Evolutionary conservation across 1,284 basidiomycete species (phyloP).

Genomic region (Irpex rosettiformis): DNA sequence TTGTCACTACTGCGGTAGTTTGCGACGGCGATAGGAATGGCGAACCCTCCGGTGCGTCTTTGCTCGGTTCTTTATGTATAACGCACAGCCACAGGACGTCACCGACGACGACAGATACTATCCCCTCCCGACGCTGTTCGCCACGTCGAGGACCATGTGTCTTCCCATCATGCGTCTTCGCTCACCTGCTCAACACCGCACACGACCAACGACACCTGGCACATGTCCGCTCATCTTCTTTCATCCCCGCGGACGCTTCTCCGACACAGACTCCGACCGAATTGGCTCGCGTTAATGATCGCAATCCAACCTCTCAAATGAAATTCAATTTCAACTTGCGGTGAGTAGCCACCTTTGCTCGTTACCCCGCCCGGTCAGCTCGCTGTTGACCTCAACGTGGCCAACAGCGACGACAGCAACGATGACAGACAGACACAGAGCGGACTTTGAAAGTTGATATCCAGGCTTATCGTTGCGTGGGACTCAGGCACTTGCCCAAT

Average conservation of each 20-base stretch:
- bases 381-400: too few relatives aligned
- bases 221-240: neutral
- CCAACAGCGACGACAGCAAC: too few relatives aligned
- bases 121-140: neutral
- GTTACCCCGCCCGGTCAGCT: too few relatives aligned
- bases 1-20: too few relatives aligned
- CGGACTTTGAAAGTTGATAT: neutral
- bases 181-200: neutral
- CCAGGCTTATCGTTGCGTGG: neutral
- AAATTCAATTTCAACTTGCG: too few relatives aligned
- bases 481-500: neutral
- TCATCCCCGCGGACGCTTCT: neutral
- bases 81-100: neutral
- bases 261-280: neutral
- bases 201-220: neutral
- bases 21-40: neutral
- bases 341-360: too few relatives aligned
- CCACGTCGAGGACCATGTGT: neutral
- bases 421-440: neutral
- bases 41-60: neutral
- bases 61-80: too few relatives aligned
- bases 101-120: too few relatives aligned
- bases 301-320: too few relatives aligned
- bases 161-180: neutral
- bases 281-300: neutral